Base-by-base conservation (phyloP, 768 basidiomycete genomes). In the Phanerochaete sordida region DNA sequence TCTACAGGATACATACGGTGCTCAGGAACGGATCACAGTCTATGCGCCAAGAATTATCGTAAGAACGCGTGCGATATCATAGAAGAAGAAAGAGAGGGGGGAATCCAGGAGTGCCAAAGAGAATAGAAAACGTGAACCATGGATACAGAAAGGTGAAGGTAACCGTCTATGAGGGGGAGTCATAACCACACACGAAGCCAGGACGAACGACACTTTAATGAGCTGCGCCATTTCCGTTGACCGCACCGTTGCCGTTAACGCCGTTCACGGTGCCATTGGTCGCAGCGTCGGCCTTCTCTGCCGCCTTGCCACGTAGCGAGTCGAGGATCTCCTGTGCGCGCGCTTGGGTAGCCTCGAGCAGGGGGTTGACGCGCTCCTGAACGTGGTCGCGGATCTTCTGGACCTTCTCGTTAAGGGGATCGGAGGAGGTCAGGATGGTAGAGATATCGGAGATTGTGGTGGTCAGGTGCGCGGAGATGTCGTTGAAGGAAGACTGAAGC, bases 351-450 rank as follows among this genome's bases (percentile, higher is more conserved):
- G 70, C 70, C 19, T 86, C 85, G 15, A 91, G 77, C 54, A 89
- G 69, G 21, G 89, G 90, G 27, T 75, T 75, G 24, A 90, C 82
- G 33, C 81, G 81, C 26, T 81, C 79, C 66, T 77, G 81, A 26
- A 91, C 85, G 56, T 88, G 84, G 55, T 77, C 73, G 24, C 77
- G 71, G 21, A 90, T 74, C 59, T 81, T 82, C 49, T 72, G 64
- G 19, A 84, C 79, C 76, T 89, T 91, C 58, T 89, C 88, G 46
- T 81, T 78, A 2, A 89, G 61, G 0, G 87, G 78, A 19, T 85
- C 66, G 55, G 88, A 80, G 58, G 84, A 80, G 35, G 75, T 77
- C 51, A 87, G 66, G 62, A 88, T 85, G 27, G 68, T 61, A 26
- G 78, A 77, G 31, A 91, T 72, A 43, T 90, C 84, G 19, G 76